A percentile compares a stretch with the other conserved stretches of the same genome.
These are phyloP conservation scores for Apiospora pterosperma DNA, from an alignment of 2,329 filamentous ascomycete species.

Conservation along the genomic window DNA sequence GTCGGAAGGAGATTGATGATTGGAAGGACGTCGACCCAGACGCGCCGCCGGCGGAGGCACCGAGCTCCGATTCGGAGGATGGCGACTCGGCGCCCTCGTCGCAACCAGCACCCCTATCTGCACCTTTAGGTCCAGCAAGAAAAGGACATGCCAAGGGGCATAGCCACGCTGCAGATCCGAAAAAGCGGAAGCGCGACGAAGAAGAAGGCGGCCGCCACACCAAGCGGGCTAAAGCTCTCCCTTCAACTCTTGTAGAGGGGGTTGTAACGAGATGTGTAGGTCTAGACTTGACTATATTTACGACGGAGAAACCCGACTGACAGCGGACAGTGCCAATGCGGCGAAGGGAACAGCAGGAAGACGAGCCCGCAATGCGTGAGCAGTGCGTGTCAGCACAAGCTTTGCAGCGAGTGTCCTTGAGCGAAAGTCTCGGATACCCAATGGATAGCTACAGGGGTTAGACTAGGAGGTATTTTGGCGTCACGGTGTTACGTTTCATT, in stretches of 20 bases:
- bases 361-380: conserved; percentile 6
- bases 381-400: conserved; percentile 7
- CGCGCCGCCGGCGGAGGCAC: conserved; percentile 5
- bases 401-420: conserved; percentile 6
- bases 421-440: not conserved
- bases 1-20: conserved; percentile 45
- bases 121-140: not conserved
- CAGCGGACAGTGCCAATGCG: conserved; percentile 19
- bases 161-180: not conserved
- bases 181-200: conserved; percentile 8
- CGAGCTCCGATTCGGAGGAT: conserved; percentile 16
- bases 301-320: not conserved
- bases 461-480: not conserved
- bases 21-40: conserved; percentile 46
- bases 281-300: not conserved
- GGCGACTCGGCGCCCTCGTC: conserved; percentile 1
- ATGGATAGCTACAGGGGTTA: not conserved
- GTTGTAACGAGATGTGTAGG: conserved; percentile 10
- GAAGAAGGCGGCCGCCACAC: not conserved
- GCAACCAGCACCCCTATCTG: not conserved
- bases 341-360: conserved; percentile 10
- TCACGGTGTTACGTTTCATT: not conserved
- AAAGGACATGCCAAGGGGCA: not conserved
- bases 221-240: conserved; percentile 2
- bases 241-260: not conserved